These are phyloP conservation scores for Phycomyces nitens DNA, from an alignment of 192 early-diverging fungal genomes.

Conservation along the genomic window DNA sequence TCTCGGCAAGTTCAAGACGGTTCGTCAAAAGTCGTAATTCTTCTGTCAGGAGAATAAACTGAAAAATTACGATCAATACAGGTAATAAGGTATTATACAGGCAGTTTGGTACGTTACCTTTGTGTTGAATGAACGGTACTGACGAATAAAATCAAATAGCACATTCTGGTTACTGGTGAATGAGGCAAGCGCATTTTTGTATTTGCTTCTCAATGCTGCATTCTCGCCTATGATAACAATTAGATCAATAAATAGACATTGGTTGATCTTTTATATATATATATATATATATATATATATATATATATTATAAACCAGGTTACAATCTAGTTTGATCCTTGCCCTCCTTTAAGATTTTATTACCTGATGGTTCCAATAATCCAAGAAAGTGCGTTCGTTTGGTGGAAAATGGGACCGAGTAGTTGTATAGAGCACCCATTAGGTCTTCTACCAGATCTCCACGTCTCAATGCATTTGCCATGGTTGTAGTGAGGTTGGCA, in stretches of 20 bases:
- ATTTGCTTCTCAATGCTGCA: not conserved
- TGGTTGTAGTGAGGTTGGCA: not conserved
- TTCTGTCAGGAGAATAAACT: not conserved
- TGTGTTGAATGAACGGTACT: not conserved
- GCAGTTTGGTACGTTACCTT: not conserved
- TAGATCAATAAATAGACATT: not conserved
- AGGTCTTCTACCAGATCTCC: not conserved
- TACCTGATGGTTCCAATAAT: not conserved
- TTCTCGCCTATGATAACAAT: too few species aligned
- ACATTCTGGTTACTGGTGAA: not conserved
- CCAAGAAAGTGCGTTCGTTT: not conserved
- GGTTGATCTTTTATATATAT: not conserved
- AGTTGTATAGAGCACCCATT: not conserved
- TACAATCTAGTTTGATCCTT: too few species aligned
- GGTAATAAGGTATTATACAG: not conserved
- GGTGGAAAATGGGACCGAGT: not conserved
- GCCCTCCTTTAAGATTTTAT: too few species aligned
- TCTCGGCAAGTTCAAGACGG: not conserved
- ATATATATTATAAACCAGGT: too few species aligned
- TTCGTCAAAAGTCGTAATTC: not conserved
- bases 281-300: not conserved
- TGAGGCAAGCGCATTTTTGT: conserved; percentile 4
- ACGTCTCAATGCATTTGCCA: not conserved
- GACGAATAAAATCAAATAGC: not conserved
- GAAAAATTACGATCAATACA: not conserved